phyloP scores from a whole-genome alignment of 1,284 basidiomycete genomes.

The Cutaneotrichosporon spelunceum region DNA sequence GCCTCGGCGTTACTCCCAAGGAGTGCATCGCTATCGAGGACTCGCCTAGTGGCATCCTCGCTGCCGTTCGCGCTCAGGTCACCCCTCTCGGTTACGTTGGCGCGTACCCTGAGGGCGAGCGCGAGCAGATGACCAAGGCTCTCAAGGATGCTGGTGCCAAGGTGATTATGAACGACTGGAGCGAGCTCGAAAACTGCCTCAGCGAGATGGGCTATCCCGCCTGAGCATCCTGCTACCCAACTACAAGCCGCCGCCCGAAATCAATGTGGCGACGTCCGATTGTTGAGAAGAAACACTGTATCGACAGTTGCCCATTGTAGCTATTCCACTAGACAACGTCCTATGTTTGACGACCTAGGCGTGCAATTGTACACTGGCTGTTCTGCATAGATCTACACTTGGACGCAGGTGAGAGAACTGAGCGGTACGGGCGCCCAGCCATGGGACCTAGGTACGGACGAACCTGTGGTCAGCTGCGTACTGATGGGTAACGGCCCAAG shows the following conservation, averaged over 20 bases:
- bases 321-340: not conserved
- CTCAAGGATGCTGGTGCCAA: conserved; percentile 25
- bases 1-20: conserved; percentile 16
- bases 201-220: not conserved
- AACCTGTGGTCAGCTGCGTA: not conserved
- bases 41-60: conserved; percentile 25
- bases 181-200: conserved; percentile 22
- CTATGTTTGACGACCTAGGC: not conserved
- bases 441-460: not conserved
- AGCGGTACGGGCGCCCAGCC: not conserved
- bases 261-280: not conserved
- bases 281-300: not conserved
- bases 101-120: conserved; percentile 26
- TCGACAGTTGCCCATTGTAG: not conserved
- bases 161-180: conserved; percentile 31
- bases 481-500: not conserved
- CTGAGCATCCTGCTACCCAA: not conserved
- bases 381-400: not conserved
- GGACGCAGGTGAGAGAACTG: not conserved
- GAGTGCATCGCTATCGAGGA: conserved; percentile 32
- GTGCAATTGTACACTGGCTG: not conserved
- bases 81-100: conserved; percentile 31
- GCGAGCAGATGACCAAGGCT: conserved; percentile 20
- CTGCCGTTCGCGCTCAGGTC: conserved; percentile 27
- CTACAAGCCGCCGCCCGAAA: no score